These are phyloP conservation scores for Diplodia scrobiculata DNA, from an alignment of 2,329 filamentous ascomycete species.

Conservation along the genomic window DNA sequence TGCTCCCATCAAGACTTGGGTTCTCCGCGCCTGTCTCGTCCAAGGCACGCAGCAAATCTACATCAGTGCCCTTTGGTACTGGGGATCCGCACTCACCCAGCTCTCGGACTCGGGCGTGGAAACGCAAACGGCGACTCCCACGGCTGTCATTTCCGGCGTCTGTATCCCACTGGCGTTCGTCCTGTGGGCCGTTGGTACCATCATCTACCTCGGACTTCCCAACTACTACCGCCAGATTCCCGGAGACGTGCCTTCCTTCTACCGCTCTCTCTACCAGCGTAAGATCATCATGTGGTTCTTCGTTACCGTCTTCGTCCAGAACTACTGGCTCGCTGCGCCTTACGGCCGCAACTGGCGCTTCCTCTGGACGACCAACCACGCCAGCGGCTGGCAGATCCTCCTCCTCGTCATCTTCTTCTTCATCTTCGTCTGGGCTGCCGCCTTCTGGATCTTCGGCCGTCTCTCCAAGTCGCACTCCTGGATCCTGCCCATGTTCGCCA, in stretches of 20 bases:
- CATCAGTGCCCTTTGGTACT: constrained; percentile 66
- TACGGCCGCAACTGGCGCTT: constrained; percentile 69
- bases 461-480: constrained; percentile 65
- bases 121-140: constrained; percentile 45
- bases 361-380: constrained; percentile 61
- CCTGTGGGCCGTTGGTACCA: constrained; percentile 58
- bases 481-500: constrained; percentile 68
- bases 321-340: constrained; percentile 66
- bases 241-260: constrained; percentile 66
- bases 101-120: constrained; percentile 51
- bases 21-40: constrained; percentile 67
- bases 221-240: constrained; percentile 67
- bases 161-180: constrained; percentile 56
- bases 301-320: constrained; percentile 64
- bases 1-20: constrained; percentile 64
- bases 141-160: constrained; percentile 51
- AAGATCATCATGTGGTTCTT: constrained; percentile 71
- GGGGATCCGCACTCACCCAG: constrained; percentile 60
- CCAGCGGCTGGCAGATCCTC: constrained; percentile 59
- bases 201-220: constrained; percentile 64
- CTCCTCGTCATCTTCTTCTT: constrained; percentile 61
- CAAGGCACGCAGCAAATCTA: constrained; percentile 69
- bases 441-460: constrained; percentile 56
- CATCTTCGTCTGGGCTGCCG: constrained; percentile 57
- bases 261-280: constrained; percentile 61